These are phyloP conservation scores for Fusarium coicis DNA, from an alignment of 2,329 filamentous ascomycete genomes.

Conservation along the genomic window DNA sequence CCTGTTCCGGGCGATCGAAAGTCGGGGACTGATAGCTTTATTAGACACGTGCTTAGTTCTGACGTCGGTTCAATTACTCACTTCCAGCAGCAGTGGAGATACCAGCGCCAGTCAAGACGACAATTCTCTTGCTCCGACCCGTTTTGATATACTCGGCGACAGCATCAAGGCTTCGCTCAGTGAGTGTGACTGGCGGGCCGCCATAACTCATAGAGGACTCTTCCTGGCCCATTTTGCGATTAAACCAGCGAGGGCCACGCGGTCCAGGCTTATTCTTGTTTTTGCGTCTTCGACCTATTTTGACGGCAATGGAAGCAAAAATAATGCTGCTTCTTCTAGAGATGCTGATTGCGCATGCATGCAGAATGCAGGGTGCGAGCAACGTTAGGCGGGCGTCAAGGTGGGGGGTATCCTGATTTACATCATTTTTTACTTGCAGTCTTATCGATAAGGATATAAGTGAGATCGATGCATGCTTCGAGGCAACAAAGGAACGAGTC, in stretches of 20 bases:
- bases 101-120: constrained; percentile 91
- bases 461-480: constrained; percentile 6
- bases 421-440: constrained; percentile 35
- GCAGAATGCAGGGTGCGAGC: constrained; percentile 14
- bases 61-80: constrained; percentile 43
- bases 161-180: constrained; percentile 74
- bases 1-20: constrained; percentile 94
- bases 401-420: constrained; percentile 40
- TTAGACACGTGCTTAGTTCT: constrained; percentile 6
- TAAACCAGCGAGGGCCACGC: constrained; percentile 47
- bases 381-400: background rate
- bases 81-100: constrained; percentile 80
- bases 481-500: constrained; percentile 7
- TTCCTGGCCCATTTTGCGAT: constrained; percentile 85
- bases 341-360: constrained; percentile 25
- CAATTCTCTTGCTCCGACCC: constrained; percentile 74
- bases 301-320: constrained; percentile 40
- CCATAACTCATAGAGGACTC: constrained; percentile 75
- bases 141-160: constrained; percentile 84
- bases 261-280: constrained; percentile 50
- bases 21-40: constrained; percentile 76
- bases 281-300: constrained; percentile 54
- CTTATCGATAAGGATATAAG: constrained; percentile 42
- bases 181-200: constrained; percentile 72
- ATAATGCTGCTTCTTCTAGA: background rate